Percentiles rank a stretch among this genome's conserved stretches.
Conservation (phyloP, 495 filamentous ascomycete species). For the Podospora australis region DNA sequence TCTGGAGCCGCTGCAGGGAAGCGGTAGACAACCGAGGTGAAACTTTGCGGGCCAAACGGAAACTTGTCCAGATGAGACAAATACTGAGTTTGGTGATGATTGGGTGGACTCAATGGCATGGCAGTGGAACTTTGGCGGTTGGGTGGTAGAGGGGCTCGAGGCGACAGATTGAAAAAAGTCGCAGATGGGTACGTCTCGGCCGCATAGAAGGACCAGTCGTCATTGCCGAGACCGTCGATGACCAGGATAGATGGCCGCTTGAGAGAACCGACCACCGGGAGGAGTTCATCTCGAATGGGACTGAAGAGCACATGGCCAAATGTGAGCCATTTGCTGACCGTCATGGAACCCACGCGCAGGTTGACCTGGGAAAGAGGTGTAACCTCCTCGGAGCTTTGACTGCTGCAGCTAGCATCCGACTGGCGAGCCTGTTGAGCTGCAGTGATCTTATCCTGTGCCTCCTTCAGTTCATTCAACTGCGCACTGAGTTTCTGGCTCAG, state of each 20-base stretch:
- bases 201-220: slow-evolving; percentile 98
- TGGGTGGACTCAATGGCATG: slow-evolving; percentile 60
- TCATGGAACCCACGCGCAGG: slow-evolving; percentile 69
- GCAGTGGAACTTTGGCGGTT: slow-evolving; percentile 28
- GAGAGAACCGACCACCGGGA: slow-evolving; percentile 36
- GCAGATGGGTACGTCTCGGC: slow-evolving; percentile 84
- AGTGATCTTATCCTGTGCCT: slow-evolving; percentile 26
- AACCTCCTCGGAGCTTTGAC: slow-evolving; percentile 44
- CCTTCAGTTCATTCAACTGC: neutral
- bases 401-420: slow-evolving; percentile 40
- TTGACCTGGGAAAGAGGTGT: slow-evolving; percentile 68
- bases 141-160: slow-evolving; percentile 36
- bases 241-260: slow-evolving; percentile 68
- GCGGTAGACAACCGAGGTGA: slow-evolving; percentile 78
- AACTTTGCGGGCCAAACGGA: slow-evolving; percentile 82
- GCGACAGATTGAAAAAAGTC: slow-evolving; percentile 77
- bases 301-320: slow-evolving; percentile 94
- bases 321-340: slow-evolving; percentile 72
- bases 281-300: slow-evolving; percentile 75
- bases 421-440: slow-evolving; percentile 33
- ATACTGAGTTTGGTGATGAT: slow-evolving; percentile 81
- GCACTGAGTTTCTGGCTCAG: neutral
- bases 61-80: slow-evolving; percentile 60
- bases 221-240: slow-evolving; percentile 75
- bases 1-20: slow-evolving; percentile 77